Evolutionary conservation across 1,284 basidiomycete species (phyloP).

Genomic region (Leccinum angustisporum): DNA sequence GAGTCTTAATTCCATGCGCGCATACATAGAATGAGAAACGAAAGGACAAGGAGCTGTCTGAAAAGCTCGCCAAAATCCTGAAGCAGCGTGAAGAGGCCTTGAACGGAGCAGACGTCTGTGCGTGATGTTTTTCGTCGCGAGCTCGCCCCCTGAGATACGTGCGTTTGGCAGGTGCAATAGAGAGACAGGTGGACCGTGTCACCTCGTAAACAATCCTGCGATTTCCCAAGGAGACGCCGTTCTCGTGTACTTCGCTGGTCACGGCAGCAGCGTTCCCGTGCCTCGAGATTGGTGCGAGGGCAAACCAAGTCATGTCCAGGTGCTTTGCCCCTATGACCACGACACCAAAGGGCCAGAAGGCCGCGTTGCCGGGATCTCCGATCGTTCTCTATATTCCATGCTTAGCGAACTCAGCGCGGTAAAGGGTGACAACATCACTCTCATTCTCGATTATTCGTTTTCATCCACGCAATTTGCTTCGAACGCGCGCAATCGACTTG

Average conservation of each 20-base stretch:
- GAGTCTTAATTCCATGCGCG: not conserved
- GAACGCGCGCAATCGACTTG: slow-evolving; percentile 42
- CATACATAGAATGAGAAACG: slow-evolving; percentile 70
- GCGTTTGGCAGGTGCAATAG: slow-evolving; percentile 30
- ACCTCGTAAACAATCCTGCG: slow-evolving; percentile 56
- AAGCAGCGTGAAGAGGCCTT: slow-evolving; percentile 62
- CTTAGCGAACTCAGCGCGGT: slow-evolving; percentile 48
- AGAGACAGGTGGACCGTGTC: slow-evolving; percentile 34
- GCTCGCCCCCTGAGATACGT: not conserved
- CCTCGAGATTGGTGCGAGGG: slow-evolving; percentile 56
- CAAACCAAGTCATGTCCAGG: slow-evolving; percentile 46
- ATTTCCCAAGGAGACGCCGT: slow-evolving; percentile 63
- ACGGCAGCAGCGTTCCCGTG: slow-evolving; percentile 55
- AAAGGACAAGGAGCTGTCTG: slow-evolving; percentile 79
- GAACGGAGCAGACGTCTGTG: slow-evolving; percentile 59
- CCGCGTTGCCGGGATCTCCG: slow-evolving; percentile 59
- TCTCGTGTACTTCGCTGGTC: slow-evolving; percentile 67
- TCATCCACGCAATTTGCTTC: slow-evolving; percentile 41
- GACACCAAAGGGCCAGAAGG: slow-evolving; percentile 48
- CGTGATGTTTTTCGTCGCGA: slow-evolving; percentile 27
- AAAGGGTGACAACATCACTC: slow-evolving; percentile 67
- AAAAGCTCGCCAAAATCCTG: slow-evolving; percentile 65
- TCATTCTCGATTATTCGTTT: slow-evolving; percentile 67
- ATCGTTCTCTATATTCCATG: slow-evolving; percentile 61
- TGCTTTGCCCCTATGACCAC: slow-evolving; percentile 64